Percentiles rank a stretch among this genome's conserved stretches.
These are phyloP conservation scores for Cydonia oblonga DNA, from an alignment of 331 rosid genomes.

Conservation along the genomic window DNA sequence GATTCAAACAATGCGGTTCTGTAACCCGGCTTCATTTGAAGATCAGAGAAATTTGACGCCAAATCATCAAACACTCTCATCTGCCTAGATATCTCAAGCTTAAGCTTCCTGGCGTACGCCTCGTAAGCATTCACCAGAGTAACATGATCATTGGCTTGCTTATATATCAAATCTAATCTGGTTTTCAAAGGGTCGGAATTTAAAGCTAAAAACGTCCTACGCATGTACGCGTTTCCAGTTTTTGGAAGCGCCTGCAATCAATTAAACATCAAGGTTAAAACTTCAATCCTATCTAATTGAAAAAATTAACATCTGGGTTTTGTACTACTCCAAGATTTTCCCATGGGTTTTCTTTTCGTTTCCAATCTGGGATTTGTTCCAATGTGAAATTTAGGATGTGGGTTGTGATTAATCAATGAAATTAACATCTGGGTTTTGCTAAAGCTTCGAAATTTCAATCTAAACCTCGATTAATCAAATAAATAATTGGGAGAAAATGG, in stretches of 20 bases:
- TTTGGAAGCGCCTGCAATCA: slow-evolving; percentile 65
- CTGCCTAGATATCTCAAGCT: slow-evolving; percentile 87
- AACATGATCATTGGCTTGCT: slow-evolving; percentile 87
- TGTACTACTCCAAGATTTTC: neutral
- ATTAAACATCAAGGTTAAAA: slow-evolving; percentile 22
- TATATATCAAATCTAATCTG: slow-evolving; percentile 76
- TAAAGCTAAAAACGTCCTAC: slow-evolving; percentile 78
- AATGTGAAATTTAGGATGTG: neutral
- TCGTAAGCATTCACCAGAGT: slow-evolving; percentile 93
- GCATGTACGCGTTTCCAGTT: slow-evolving; percentile 72
- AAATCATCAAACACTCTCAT: slow-evolving; percentile 79
- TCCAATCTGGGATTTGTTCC: neutral
- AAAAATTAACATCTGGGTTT: slow-evolving; percentile 12
- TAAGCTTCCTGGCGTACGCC: slow-evolving; percentile 94
- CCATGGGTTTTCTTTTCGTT: neutral
- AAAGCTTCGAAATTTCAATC: neutral
- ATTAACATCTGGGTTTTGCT: neutral
- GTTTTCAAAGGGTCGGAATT: slow-evolving; percentile 87
- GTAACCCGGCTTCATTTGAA: slow-evolving; percentile 52
- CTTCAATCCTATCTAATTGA: neutral
- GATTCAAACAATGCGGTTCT: slow-evolving; percentile 54
- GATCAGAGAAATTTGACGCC: slow-evolving; percentile 59
- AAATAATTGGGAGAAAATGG: neutral
- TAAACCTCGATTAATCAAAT: neutral
- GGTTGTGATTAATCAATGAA: neutral